Evolutionary conservation across 1,284 basidiomycete species (phyloP).

Genomic region (Tetrapyrgos nigripes): DNA sequence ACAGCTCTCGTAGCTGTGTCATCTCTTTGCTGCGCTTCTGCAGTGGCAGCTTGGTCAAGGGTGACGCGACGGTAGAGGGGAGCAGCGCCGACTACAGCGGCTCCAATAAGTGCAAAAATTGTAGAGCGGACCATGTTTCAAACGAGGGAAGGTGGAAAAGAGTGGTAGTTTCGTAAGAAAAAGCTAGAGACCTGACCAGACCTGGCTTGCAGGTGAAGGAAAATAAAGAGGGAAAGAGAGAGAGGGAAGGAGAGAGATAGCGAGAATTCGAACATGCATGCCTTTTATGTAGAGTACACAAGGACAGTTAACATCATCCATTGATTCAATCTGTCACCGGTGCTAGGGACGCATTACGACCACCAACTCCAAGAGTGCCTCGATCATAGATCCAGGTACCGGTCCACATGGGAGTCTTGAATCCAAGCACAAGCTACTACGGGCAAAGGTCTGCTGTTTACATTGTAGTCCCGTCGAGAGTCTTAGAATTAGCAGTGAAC

Average conservation of each 20-base stretch:
- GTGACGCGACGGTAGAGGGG: constrained; percentile 23
- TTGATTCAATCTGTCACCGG: too few species aligned
- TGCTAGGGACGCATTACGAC: too few species aligned
- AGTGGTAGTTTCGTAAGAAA: constrained; percentile 14
- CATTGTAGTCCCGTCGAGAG: too few species aligned
- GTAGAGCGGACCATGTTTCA: constrained; percentile 21
- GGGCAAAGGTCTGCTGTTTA: too few species aligned
- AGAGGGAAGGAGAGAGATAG: constrained; percentile 9
- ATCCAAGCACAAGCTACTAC: too few species aligned
- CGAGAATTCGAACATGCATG: not conserved
- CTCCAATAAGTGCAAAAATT: constrained; percentile 25
- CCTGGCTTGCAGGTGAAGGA: constrained; percentile 28
- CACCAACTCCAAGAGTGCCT: too few species aligned
- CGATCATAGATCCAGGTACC: too few species aligned
- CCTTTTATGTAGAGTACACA: constrained; percentile 1
- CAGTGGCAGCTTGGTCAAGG: constrained; percentile 24
- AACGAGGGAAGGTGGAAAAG: constrained; percentile 8
- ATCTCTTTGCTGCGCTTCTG: constrained; percentile 28
- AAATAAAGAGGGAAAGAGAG: constrained; percentile 9
- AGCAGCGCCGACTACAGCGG: constrained; percentile 25
- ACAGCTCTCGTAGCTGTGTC: constrained; percentile 29
- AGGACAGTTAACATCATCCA: too few species aligned
- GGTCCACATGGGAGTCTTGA: too few species aligned
- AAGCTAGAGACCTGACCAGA: constrained; percentile 13
- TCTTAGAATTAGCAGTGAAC: too few species aligned